These are phyloP conservation scores for Chrysanthemum lavandulifolium DNA, from an alignment of 129 eudicot species.

Conservation along the genomic window DNA sequence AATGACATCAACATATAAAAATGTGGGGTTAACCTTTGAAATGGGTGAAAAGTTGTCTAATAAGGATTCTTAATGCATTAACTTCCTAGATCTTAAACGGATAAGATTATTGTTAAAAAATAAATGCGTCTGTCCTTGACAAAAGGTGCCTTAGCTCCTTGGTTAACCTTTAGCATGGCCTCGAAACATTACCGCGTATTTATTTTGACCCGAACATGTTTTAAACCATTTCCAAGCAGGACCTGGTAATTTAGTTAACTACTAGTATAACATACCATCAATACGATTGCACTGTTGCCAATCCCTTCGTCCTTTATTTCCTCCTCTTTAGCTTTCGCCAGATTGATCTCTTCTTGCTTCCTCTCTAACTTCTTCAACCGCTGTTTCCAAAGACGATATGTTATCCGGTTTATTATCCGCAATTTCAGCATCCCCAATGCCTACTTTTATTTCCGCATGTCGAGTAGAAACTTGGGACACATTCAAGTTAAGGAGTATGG, in stretches of 20 bases:
- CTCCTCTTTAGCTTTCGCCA: conserved; percentile 68
- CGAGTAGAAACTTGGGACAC: conserved; percentile 37
- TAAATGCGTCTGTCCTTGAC: no score
- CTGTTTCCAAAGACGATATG: conserved; percentile 46
- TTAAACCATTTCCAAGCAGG: no score
- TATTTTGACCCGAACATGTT: neutral
- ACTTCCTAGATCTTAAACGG: no score
- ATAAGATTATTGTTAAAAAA: no score
- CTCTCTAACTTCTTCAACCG: conserved; percentile 70
- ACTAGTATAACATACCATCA: conserved; percentile 46
- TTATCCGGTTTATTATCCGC: conserved; percentile 38
- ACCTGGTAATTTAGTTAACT: no score
- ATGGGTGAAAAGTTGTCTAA: no score
- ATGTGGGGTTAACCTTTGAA: neutral
- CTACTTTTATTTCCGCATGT: conserved; percentile 19
- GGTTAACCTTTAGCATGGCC: no score
- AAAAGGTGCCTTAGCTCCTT: no score
- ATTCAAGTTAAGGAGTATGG: conserved; percentile 60
- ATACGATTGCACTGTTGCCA: conserved; percentile 60
- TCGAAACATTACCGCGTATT: no score
- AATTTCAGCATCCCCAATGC: conserved; percentile 4
- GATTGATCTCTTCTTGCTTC: conserved; percentile 64
- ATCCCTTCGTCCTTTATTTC: conserved; percentile 86
- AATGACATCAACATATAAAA: conserved; percentile 2
- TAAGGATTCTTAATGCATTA: neutral